Evolutionary conservation across 1,139 yeast species (phyloP).

Genomic region (Nakaseomyces kungkrabaensis): DNA sequence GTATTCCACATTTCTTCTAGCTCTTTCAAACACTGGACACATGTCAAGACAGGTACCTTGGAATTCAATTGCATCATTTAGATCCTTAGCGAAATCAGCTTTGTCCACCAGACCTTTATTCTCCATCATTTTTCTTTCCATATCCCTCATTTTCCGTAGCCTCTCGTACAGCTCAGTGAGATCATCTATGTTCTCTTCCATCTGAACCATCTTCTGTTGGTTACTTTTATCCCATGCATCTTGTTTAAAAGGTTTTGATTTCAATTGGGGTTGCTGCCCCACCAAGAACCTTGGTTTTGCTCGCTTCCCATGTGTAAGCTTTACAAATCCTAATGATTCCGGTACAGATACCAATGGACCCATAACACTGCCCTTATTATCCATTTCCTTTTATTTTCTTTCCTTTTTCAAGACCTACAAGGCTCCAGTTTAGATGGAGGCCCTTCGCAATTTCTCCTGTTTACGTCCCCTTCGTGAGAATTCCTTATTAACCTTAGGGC

Average conservation of each 20-base stretch:
- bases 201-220: slow-evolving; percentile 37
- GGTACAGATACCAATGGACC: slow-evolving; percentile 15
- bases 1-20: slow-evolving; percentile 78
- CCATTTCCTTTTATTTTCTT: background rate
- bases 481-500: no score
- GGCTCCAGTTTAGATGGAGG: no score
- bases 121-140: slow-evolving; percentile 77
- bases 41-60: slow-evolving; percentile 84
- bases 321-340: slow-evolving; percentile 14
- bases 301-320: slow-evolving; percentile 15
- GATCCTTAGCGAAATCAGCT: slow-evolving; percentile 69
- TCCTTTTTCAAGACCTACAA: background rate
- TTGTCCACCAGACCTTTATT: slow-evolving; percentile 74
- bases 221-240: slow-evolving; percentile 50
- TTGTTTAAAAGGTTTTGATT: slow-evolving; percentile 22
- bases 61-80: slow-evolving; percentile 79
- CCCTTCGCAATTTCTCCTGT: no score
- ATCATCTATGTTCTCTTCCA: slow-evolving; percentile 38
- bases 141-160: slow-evolving; percentile 64
- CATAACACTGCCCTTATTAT: background rate
- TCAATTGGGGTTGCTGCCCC: slow-evolving; percentile 30
- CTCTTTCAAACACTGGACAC: slow-evolving; percentile 93
- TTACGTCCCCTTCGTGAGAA: no score
- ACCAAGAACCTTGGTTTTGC: slow-evolving; percentile 30
- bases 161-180: slow-evolving; percentile 42